Evolutionary conservation across 495 filamentous ascomycete species (phyloP).

Genomic region (Jackrogersella minutella): DNA sequence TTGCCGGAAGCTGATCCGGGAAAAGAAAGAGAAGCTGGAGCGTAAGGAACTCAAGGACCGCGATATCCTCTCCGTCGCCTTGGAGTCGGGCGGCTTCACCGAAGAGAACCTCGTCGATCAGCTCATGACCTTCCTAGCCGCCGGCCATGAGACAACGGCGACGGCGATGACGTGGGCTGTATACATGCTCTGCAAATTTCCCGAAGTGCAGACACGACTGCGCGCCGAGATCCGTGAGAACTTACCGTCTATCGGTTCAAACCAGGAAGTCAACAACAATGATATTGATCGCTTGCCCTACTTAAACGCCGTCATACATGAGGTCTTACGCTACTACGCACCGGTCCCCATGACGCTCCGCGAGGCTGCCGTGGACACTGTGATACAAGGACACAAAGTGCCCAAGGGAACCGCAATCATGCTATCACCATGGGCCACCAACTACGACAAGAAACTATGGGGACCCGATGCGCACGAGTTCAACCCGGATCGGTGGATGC

Average conservation of each 20-base stretch:
- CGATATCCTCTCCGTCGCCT: slow-evolving; percentile 85
- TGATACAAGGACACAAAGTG: slow-evolving; percentile 63
- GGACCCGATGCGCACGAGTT: slow-evolving; percentile 65
- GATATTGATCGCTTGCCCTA: slow-evolving; percentile 65
- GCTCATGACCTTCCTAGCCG: slow-evolving; percentile 93
- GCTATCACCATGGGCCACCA: slow-evolving; percentile 66
- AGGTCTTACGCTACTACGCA: slow-evolving; percentile 56
- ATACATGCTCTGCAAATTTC: slow-evolving; percentile 59
- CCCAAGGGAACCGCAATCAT: slow-evolving; percentile 66
- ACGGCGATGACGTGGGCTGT: slow-evolving; percentile 65
- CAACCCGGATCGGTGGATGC: slow-evolving; percentile 70
- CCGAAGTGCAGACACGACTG: slow-evolving; percentile 59
- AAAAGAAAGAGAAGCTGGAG: slow-evolving; percentile 70
- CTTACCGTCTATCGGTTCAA: slow-evolving; percentile 64
- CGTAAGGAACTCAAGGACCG: slow-evolving; percentile 61
- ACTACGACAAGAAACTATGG: slow-evolving; percentile 63
- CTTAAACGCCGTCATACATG: slow-evolving; percentile 60
- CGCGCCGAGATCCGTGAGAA: slow-evolving; percentile 63
- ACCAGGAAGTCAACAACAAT: slow-evolving; percentile 56
- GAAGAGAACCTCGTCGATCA: slow-evolving; percentile 88
- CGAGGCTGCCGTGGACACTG: slow-evolving; percentile 67
- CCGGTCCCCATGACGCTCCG: slow-evolving; percentile 69
- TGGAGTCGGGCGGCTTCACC: slow-evolving; percentile 77
- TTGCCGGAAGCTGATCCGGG: slow-evolving; percentile 70
- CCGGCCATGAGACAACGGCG: slow-evolving; percentile 81